Evolutionary conservation across 148 eudicot species (phyloP), one percentile per base, ranked within the genome.

Genomic region (Rhododendron kiyosumense): DNA sequence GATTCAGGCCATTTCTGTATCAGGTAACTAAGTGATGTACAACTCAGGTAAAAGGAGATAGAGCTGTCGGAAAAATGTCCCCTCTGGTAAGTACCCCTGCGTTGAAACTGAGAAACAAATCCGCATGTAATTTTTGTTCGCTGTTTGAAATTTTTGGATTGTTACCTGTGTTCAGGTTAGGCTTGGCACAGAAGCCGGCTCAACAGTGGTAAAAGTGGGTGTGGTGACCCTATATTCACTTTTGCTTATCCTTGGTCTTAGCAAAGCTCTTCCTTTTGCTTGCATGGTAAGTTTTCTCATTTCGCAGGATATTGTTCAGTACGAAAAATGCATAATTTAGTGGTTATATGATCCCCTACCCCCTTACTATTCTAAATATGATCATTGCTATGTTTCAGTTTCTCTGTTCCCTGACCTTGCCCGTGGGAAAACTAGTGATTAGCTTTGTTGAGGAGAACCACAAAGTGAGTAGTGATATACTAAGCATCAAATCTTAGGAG

Each of bases 21-120:
- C 82, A 30, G 34, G 80, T 81, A 41, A 83, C 45, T 61, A 73
- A 63, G 59, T 51, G 65, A 4, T 80, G 84, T 71, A 51, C 65
- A 63, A 78, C 81, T 85, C 90, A 95, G 99, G 90, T 97, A 79
- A 87, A 95, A 71, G 98, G 91, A 80, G 96, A 95, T 87, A 91
- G 84, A 84, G 95, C 95, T 78, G 98, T 95, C 61, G 93, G 93
- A 80, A 97, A 97, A 88, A 71, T 91, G 83, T 97, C 99, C 81
- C 98, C 99, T 81, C 84, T 97, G 96, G 98, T 97, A 91, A 91
- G 88, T 48, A 28, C 67, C 63, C 78, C 77, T 34, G 4, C 17
- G 34, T 36, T 83, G 34, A 86, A 54, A 81, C 10, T 52, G 34
- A 85, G 17, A 30, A 45, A 26, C 20, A 43, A 79, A 18, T 63